A percentile compares a stretch with the other conserved stretches of the same genome.
These are phyloP conservation scores for Epichloe glyceriae DNA, from an alignment of 2,329 filamentous ascomycete species.

Conservation along the genomic window DNA sequence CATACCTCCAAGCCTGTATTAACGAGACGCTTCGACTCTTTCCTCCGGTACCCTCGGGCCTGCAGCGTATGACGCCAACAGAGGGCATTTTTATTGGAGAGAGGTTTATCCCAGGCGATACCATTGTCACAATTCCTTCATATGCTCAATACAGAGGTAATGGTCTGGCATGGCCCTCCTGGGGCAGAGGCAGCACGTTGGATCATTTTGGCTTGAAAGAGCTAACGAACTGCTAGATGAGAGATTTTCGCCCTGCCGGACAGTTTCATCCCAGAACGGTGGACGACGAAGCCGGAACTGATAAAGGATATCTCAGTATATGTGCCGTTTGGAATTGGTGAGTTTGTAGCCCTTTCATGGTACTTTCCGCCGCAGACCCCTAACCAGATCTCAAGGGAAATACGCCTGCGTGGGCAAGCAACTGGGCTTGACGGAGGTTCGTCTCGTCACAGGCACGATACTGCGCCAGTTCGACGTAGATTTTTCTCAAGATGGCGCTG, in stretches of 20 bases:
- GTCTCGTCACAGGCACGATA: conserved; percentile 1
- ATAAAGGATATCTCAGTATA: conserved; percentile 13
- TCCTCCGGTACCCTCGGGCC: conserved; percentile 22
- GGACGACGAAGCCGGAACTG: conserved; percentile 18
- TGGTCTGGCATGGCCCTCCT: background rate
- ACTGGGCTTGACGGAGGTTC: conserved; percentile 22
- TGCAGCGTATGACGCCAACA: conserved; percentile 23
- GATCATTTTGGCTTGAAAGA: background rate
- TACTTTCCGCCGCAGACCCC: background rate
- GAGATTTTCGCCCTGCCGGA: conserved; percentile 8
- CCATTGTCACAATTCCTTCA: conserved; percentile 15
- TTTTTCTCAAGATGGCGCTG: background rate
- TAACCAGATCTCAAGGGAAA: conserved; percentile 11
- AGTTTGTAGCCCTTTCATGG: background rate
- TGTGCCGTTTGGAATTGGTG: conserved; percentile 16
- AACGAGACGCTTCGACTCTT: conserved; percentile 27
- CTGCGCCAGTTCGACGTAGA: conserved; percentile 1
- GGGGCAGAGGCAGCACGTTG: background rate
- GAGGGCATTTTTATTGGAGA: conserved; percentile 22
- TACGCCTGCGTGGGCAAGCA: conserved; percentile 24
- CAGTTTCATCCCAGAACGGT: conserved; percentile 22
- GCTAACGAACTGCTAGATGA: conserved; percentile 6
- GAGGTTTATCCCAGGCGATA: conserved; percentile 22
- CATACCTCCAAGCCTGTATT: conserved; percentile 23
- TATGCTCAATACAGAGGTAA: conserved; percentile 7